Conservation (phyloP, 2,329 filamentous ascomycete species). For the Sporothrix brasiliensis region DNA sequence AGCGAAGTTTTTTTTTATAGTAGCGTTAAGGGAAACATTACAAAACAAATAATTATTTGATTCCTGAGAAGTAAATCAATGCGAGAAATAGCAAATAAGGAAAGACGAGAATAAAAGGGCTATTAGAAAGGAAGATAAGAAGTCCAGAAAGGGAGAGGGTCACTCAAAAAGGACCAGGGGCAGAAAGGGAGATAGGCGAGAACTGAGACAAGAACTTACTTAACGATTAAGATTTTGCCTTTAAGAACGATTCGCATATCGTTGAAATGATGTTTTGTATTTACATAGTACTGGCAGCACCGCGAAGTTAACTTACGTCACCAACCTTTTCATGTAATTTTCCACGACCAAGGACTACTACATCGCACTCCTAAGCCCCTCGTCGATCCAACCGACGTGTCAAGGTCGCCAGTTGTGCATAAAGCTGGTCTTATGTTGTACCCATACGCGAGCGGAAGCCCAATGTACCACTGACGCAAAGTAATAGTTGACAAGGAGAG, state of each 20-base stretch:
- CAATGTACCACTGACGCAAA: conserved; percentile 1
- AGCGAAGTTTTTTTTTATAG: too few relatives aligned
- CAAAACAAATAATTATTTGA: too few relatives aligned
- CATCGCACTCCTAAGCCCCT: too few relatives aligned
- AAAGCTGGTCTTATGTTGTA: background rate
- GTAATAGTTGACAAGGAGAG: background rate
- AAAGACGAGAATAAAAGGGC: background rate
- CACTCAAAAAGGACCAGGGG: background rate
- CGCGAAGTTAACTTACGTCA: background rate
- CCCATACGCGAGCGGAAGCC: background rate
- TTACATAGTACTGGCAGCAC: background rate
- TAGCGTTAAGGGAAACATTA: too few relatives aligned
- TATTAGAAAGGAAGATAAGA: background rate
- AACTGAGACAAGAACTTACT: background rate
- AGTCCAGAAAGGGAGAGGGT: background rate
- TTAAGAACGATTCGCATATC: background rate
- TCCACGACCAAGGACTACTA: background rate
- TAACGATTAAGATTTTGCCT: background rate
- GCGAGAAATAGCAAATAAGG: too few relatives aligned
- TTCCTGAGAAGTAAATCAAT: too few relatives aligned
- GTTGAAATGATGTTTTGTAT: conserved; percentile 4
- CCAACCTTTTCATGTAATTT: background rate
- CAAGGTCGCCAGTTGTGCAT: background rate
- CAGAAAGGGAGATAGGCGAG: background rate
- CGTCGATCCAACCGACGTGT: too few relatives aligned